Evolutionary conservation across 441 rosid species (phyloP).

Genomic region (Kokia cookei): DNA sequence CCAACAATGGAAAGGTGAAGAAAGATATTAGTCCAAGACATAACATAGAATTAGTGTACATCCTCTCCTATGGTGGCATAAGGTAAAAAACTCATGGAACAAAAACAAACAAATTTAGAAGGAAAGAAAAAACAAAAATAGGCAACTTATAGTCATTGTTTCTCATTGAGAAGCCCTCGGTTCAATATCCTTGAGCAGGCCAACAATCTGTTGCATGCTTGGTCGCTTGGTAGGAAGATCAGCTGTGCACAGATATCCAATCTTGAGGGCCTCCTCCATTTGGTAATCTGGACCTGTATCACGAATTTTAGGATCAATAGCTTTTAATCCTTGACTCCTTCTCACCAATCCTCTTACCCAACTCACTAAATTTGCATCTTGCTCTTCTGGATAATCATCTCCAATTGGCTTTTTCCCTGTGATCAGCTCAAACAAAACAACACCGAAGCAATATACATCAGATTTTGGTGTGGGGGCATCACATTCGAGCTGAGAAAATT

Average conservation of each 20-base stretch:
- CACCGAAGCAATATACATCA: conserved; percentile 88
- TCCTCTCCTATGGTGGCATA: conserved; percentile 22
- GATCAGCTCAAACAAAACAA: conserved; percentile 75
- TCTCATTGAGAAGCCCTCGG: conserved; percentile 40
- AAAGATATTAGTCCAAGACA: conserved; percentile 19
- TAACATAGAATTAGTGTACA: conserved; percentile 31
- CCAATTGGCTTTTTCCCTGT: conserved; percentile 75
- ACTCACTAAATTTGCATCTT: conserved; percentile 46
- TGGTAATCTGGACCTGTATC: conserved; percentile 56
- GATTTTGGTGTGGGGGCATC: conserved; percentile 68
- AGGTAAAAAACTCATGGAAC: conserved; percentile 16
- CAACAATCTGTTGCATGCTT: conserved; percentile 93
- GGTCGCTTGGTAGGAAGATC: conserved; percentile 84
- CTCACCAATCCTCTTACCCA: conserved; percentile 78
- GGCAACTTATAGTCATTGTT: conserved; percentile 13
- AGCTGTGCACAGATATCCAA: conserved; percentile 87
- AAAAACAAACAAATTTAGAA: conserved; percentile 13
- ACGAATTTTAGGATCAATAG: conserved; percentile 69
- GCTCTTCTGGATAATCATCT: conserved; percentile 66
- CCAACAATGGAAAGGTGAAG: conserved; percentile 6
- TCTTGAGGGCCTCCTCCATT: conserved; percentile 86
- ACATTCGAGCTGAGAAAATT: conserved; percentile 49
- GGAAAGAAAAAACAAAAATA: neutral
- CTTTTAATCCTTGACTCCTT: conserved; percentile 51
- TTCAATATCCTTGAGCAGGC: conserved; percentile 91